Evolutionary conservation across 768 basidiomycete genomes (phyloP).

Genomic region (Termitomyces sp.): DNA sequence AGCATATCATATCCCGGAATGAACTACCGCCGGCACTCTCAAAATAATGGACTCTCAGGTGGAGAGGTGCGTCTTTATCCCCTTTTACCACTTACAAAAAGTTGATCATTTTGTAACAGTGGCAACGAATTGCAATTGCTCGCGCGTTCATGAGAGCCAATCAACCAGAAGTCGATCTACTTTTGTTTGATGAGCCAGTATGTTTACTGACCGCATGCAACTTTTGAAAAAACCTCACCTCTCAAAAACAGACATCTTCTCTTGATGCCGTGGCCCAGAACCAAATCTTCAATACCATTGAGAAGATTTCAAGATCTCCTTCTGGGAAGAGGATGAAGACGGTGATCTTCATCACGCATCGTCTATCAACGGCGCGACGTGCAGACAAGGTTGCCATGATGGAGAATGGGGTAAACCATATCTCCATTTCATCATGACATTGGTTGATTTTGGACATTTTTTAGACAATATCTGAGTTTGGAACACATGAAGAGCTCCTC

Average conservation of each 20-base stretch:
- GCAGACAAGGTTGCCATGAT: slow-evolving; percentile 88
- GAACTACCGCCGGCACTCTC: slow-evolving; percentile 21
- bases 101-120: slow-evolving; percentile 34
- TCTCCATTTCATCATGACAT: slow-evolving; percentile 10
- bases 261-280: slow-evolving; percentile 78
- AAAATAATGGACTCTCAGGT: slow-evolving; percentile 70
- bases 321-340: slow-evolving; percentile 60
- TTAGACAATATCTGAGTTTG: slow-evolving; percentile 73
- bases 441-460: slow-evolving; percentile 6
- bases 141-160: slow-evolving; percentile 83
- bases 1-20: slow-evolving; percentile 40
- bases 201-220: slow-evolving; percentile 17
- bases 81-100: background rate
- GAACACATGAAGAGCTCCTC: slow-evolving; percentile 65
- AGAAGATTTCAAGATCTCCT: slow-evolving; percentile 53
- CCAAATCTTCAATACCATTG: slow-evolving; percentile 72
- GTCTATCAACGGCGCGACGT: slow-evolving; percentile 72
- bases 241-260: slow-evolving; percentile 57
- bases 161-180: slow-evolving; percentile 68
- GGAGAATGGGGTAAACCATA: slow-evolving; percentile 54
- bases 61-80: slow-evolving; percentile 58
- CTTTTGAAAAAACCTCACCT: background rate
- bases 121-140: slow-evolving; percentile 84
- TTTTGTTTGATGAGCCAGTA: slow-evolving; percentile 84
- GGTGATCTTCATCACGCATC: slow-evolving; percentile 80